Conservation (phyloP, 306 rosid genomes). For the Datisca glomerata region DNA sequence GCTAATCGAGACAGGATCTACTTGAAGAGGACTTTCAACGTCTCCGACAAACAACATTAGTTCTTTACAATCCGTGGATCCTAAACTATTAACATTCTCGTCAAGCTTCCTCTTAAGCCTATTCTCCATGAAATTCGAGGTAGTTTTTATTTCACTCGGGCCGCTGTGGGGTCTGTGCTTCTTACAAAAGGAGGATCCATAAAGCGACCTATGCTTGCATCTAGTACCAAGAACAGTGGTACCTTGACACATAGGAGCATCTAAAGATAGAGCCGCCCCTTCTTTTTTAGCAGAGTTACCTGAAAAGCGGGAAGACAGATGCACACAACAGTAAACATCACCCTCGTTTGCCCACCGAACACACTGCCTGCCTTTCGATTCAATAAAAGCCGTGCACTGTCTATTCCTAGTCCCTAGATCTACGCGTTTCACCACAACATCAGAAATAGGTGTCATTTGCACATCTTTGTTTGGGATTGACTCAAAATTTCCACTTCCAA, state of each 20-base stretch:
- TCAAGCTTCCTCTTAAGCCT: constrained; percentile 52
- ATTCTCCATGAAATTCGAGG: constrained; percentile 29
- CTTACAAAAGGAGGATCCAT: constrained; percentile 73
- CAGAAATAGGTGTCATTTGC: constrained; percentile 48
- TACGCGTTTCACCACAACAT: constrained; percentile 22
- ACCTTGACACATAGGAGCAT: constrained; percentile 87
- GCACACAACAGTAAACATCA: constrained; percentile 96
- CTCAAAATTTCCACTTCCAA: constrained; percentile 37
- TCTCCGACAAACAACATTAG: constrained; percentile 35
- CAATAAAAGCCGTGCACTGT: constrained; percentile 82
- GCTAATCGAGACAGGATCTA: constrained; percentile 36
- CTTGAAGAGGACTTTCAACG: constrained; percentile 42
- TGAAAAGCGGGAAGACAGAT: constrained; percentile 76
- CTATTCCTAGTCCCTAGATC: constrained; percentile 61
- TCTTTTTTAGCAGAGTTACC: constrained; percentile 54
- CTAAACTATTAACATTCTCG: constrained; percentile 33
- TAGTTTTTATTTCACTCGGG: constrained; percentile 32
- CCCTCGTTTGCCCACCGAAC: constrained; percentile 99
- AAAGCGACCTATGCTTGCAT: constrained; percentile 88
- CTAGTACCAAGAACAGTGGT: constrained; percentile 92
- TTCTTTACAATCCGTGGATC: constrained; percentile 36
- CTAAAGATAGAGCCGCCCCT: constrained; percentile 36
- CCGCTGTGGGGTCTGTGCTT: constrained; percentile 83
- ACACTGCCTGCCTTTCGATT: constrained; percentile 95
- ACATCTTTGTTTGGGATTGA: constrained; percentile 29